Evolutionary conservation across 2,329 filamentous ascomycete genomes (phyloP).

Genomic region (Phialophora expanda): DNA sequence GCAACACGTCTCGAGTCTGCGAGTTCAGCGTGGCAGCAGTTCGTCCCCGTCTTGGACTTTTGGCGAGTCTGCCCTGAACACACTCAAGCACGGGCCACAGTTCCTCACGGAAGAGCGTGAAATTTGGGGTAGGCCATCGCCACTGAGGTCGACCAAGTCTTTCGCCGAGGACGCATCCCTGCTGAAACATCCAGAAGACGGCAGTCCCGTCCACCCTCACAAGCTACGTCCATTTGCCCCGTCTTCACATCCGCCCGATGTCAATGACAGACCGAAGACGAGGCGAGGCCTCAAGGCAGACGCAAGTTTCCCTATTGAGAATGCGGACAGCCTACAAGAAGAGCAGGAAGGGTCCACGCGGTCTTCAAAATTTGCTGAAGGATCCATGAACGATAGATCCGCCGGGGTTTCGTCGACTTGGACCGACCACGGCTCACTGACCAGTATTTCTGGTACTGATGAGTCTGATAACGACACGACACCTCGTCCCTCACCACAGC

Average conservation of each 20-base stretch:
- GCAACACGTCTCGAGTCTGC: constrained; percentile 28
- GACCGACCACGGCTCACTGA: constrained; percentile 28
- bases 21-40: constrained; percentile 18
- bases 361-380: constrained; percentile 71
- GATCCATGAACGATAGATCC: constrained; percentile 79
- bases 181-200: constrained; percentile 17
- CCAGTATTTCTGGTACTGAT: constrained; percentile 23
- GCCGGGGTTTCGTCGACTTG: constrained; percentile 38
- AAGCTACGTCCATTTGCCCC: constrained; percentile 30
- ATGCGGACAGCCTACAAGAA: neutral
- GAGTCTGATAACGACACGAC: constrained; percentile 31
- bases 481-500: constrained; percentile 27
- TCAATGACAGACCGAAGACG: constrained; percentile 31
- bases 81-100: constrained; percentile 19
- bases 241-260: constrained; percentile 5
- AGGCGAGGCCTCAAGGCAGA: constrained; percentile 20
- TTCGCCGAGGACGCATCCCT: constrained; percentile 18
- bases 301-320: neutral
- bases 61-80: constrained; percentile 7
- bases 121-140: constrained; percentile 31
- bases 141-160: constrained; percentile 13
- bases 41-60: constrained; percentile 20
- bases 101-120: constrained; percentile 36
- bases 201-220: constrained; percentile 20
- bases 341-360: constrained; percentile 19